phyloP scores from a whole-genome alignment of 139 green algal species.

The Chlamydomonas schloesseri region DNA sequence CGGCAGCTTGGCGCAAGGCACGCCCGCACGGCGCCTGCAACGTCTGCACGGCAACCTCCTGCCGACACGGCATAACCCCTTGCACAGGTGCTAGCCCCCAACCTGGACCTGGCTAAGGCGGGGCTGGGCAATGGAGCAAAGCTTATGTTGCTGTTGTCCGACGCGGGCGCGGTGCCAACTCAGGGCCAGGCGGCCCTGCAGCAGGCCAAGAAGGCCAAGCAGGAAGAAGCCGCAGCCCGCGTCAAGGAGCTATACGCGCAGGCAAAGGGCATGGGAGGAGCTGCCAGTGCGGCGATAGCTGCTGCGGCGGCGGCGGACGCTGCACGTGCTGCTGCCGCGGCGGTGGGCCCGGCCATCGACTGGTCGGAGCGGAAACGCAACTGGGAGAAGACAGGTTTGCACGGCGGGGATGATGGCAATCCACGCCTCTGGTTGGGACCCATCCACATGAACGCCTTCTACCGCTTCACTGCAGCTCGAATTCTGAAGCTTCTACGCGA shows the following conservation, averaged over 20 bases:
- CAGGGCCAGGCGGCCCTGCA: conserved; percentile 54
- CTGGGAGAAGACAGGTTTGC: conserved; percentile 69
- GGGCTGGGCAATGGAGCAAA: conserved; percentile 65
- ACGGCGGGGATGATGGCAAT: no score
- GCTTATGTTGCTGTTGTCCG: conserved; percentile 74
- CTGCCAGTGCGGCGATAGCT: background rate
- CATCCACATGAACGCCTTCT: no score
- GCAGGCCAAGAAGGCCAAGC: conserved; percentile 39
- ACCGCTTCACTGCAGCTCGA: no score
- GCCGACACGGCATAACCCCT: no score
- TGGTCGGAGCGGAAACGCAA: conserved; percentile 50
- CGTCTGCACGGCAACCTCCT: no score
- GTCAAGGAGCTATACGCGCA: conserved; percentile 27
- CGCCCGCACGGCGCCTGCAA: no score
- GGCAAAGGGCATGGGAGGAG: conserved; percentile 18
- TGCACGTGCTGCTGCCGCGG: background rate
- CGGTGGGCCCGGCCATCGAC: background rate
- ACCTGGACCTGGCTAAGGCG: background rate
- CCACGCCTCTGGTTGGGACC: no score
- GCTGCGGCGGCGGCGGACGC: background rate
- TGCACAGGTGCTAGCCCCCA: conserved; percentile 23
- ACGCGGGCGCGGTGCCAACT: background rate
- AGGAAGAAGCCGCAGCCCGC: conserved; percentile 49
- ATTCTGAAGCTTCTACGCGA: no score
- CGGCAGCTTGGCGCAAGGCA: no score